phyloP scores from a whole-genome alignment of 176 grass and related monocot genomes.

The Pontederia paniculata region DNA sequence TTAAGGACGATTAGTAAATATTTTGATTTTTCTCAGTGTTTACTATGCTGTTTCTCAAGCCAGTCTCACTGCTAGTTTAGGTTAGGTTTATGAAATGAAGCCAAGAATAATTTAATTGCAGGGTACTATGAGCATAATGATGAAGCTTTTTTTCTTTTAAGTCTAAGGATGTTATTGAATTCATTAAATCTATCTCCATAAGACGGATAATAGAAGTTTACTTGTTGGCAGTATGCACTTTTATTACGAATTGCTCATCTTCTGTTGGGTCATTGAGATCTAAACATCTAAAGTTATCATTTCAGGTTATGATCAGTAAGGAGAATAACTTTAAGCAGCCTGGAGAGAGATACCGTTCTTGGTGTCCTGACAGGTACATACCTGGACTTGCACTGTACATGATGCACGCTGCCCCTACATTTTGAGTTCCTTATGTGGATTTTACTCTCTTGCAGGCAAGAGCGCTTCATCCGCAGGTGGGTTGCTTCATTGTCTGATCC shows the following conservation, averaged over 20 bases:
- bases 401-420: not conserved
- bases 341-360: constrained; percentile 78
- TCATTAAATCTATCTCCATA: too few relatives aligned
- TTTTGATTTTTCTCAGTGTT: not conserved
- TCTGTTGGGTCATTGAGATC: not conserved
- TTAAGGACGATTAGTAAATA: not conserved
- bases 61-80: too few relatives aligned
- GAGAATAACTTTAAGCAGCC: constrained; percentile 99
- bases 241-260: not conserved
- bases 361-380: constrained; percentile 56
- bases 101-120: too few relatives aligned
- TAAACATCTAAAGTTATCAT: constrained; percentile 1
- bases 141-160: too few relatives aligned
- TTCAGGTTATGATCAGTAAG: constrained; percentile 56
- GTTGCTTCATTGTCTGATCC: constrained; percentile 76
- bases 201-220: too few relatives aligned
- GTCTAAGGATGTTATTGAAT: too few relatives aligned
- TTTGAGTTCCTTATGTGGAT: not conserved
- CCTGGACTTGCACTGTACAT: not conserved
- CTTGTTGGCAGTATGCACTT: too few relatives aligned
- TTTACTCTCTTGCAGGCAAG: constrained; percentile 37
- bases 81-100: too few relatives aligned
- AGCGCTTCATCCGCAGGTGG: constrained; percentile 83
- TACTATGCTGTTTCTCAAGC: not conserved
- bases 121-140: too few relatives aligned